Percentiles rank a stretch among this genome's conserved stretches.
Evolutionary conservation across 2,329 filamentous ascomycete species (phyloP).

Genomic region (Tolypocladium paradoxum): DNA sequence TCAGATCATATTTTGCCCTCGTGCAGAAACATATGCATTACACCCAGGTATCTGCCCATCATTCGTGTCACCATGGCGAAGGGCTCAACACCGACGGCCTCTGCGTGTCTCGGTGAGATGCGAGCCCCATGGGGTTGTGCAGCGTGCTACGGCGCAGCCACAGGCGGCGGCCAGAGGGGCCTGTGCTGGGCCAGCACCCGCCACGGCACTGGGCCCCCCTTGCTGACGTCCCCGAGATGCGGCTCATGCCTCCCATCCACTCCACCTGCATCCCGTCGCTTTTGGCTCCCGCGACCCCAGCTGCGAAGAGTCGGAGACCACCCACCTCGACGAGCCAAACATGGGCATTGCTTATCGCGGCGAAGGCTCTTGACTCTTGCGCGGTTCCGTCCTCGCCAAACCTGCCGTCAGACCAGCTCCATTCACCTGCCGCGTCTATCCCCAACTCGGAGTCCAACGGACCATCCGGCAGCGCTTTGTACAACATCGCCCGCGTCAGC

Average conservation of each 20-base stretch:
- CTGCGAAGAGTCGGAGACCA: not conserved
- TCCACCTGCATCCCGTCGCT: not conserved
- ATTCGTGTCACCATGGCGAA: not conserved
- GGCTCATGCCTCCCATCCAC: not conserved
- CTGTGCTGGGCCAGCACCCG: no score
- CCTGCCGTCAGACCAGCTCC: not conserved
- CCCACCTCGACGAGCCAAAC: not conserved
- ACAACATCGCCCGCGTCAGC: not conserved
- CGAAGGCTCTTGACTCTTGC: not conserved
- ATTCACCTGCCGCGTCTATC: not conserved
- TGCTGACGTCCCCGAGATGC: no score
- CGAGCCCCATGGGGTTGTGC: no score
- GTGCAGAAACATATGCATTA: not conserved
- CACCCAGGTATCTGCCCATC: not conserved
- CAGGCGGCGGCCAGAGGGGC: not conserved
- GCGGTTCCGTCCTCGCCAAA: not conserved
- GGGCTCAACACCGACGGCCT: no score
- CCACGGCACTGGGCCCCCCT: no score
- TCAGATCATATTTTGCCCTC: not conserved
- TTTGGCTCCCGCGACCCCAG: not conserved
- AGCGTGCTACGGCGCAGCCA: not conserved
- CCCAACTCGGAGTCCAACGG: not conserved
- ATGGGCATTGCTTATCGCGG: not conserved
- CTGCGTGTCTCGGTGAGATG: not conserved
- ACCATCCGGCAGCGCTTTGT: not conserved